Evolutionary conservation across 108 stramenopile genomes (phyloP).

Genomic region (Cyclotella choctawhatcheeana): DNA sequence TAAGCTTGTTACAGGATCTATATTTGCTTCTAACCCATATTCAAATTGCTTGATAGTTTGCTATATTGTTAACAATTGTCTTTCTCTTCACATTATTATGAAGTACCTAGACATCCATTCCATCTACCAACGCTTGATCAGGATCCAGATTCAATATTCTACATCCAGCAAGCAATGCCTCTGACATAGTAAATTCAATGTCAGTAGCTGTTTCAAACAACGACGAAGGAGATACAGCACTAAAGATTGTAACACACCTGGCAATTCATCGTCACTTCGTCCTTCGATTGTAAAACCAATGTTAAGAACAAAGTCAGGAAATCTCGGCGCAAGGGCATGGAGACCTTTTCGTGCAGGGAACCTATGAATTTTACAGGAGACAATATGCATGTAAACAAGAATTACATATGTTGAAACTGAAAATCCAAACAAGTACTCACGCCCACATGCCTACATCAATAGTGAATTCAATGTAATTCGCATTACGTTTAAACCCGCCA

Average conservation of each 20-base stretch:
- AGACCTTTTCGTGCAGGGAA: slow-evolving; percentile 51
- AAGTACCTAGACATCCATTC: slow-evolving; percentile 17
- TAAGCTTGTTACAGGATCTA: no score
- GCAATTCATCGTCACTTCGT: slow-evolving; percentile 47
- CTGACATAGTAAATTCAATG: slow-evolving; percentile 2
- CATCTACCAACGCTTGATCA: slow-evolving; percentile 43
- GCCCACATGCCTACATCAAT: slow-evolving; percentile 61
- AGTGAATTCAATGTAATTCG: slow-evolving; percentile 59
- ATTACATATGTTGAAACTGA: not conserved
- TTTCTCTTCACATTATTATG: no score
- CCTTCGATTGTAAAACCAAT: slow-evolving; percentile 51
- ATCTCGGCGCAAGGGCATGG: slow-evolving; percentile 25
- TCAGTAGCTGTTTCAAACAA: not conserved
- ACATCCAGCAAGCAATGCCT: slow-evolving; percentile 50
- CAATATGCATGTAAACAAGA: not conserved
- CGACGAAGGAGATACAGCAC: not conserved
- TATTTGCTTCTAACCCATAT: no score
- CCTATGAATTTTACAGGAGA: not conserved
- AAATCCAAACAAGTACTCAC: not conserved
- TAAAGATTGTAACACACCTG: slow-evolving; percentile 25
- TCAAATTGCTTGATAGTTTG: no score
- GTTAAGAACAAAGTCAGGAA: slow-evolving; percentile 50
- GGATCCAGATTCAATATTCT: slow-evolving; percentile 50
- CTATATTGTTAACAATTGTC: no score
- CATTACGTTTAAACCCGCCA: slow-evolving; percentile 51